phyloP scores from a whole-genome alignment of 2,329 filamentous ascomycete genomes.

The Paecilomyces variotii region DNA sequence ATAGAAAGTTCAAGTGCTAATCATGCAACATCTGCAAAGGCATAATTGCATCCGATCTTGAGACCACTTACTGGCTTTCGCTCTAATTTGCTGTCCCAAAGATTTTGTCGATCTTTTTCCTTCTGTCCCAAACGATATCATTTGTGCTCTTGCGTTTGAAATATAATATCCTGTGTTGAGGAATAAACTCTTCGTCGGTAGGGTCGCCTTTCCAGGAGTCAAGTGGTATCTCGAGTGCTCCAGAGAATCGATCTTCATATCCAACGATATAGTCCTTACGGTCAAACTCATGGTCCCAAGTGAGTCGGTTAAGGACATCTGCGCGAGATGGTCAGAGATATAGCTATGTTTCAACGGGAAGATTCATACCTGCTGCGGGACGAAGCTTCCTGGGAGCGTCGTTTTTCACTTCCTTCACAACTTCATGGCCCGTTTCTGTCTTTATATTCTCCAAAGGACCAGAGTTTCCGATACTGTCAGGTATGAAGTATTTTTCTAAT shows the following conservation, averaged over 20 bases:
- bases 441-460: neutral
- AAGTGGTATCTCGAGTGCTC: slow-evolving; percentile 40
- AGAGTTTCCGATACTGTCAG: neutral
- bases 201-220: slow-evolving; percentile 46
- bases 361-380: slow-evolving; percentile 7
- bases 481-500: neutral
- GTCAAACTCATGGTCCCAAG: slow-evolving; percentile 42
- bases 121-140: slow-evolving; percentile 45
- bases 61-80: neutral
- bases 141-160: slow-evolving; percentile 35
- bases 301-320: slow-evolving; percentile 43
- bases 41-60: neutral
- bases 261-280: slow-evolving; percentile 43
- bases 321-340: neutral
- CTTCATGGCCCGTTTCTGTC: neutral
- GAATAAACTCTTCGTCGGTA: slow-evolving; percentile 50
- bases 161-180: slow-evolving; percentile 46
- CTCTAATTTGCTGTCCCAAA: slow-evolving; percentile 34
- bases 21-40: neutral
- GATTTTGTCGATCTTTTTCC: slow-evolving; percentile 38
- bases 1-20: neutral
- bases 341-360: neutral
- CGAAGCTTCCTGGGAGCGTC: slow-evolving; percentile 6
- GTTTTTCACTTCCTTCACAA: neutral
- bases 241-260: slow-evolving; percentile 47